Base-by-base conservation (phyloP, 2,329 filamentous ascomycete species). In the Ceratocystiopsis brevicomis region DNA sequence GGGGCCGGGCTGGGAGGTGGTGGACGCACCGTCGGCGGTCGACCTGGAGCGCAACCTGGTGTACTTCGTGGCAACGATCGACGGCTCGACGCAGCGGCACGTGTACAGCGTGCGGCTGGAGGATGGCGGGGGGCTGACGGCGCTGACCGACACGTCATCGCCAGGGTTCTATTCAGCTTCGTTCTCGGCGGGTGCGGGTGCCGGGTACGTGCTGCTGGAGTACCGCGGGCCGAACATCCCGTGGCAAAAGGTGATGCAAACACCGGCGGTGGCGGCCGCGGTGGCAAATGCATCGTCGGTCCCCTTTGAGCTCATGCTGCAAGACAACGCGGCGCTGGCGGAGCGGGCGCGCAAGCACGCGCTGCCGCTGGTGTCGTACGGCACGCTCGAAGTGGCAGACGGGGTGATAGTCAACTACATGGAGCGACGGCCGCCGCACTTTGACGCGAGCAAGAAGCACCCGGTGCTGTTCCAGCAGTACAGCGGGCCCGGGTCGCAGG, bases 381-480 rank as follows among this genome's bases (percentile, higher is more conserved):
- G 81, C 39, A 92, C 81, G 12, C 70, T 98, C 41, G 81, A 79
- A n/a, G 73, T 96, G 15, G 80, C 90, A 48, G 82, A 78, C 32
- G 39, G 41, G 10, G 78, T 81, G 51, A 72, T 77, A 16, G 64
- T 76, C 52, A 75, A 76, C 59, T 76, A 73, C 51, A 64, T 96
- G 14, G 90, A 98, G 60, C 80, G 86, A 30, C 81, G 85, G 0
- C 90, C 90, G 6, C 81, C 87, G 1, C 81, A 94, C 59, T 98
- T 96, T 56, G 73, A 86, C 57, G 66, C 75, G 16, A 77, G 76
- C 53, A 87, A 82, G 61, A 77, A 81, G 56, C 96, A 98, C 53
- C 90, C 90, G 0, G 86, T 98, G 1, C 71, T 98, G 5, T 98
- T 98, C 67, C 80, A 83, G 54, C 78, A 95, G 46, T 98, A 98